Percentiles rank a stretch among this genome's conserved stretches.
Conservation (phyloP, 441 rosid species). For the Gossypium davidsonii region DNA sequence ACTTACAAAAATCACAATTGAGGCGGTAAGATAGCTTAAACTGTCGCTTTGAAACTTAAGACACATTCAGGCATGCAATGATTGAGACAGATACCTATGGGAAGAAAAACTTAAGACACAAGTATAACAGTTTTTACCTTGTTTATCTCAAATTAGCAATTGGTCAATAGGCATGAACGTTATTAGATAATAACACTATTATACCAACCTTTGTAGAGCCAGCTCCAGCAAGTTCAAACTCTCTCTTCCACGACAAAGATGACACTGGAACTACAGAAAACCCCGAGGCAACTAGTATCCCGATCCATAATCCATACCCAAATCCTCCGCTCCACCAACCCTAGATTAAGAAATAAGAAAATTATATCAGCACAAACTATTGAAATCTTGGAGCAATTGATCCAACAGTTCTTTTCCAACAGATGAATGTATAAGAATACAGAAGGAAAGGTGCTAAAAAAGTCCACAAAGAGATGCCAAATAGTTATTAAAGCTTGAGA, state of each 20-base stretch:
- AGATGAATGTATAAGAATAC: not conserved
- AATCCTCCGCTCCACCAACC: constrained; percentile 97
- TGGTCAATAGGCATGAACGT: not conserved
- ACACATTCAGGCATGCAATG: not conserved
- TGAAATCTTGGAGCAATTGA: not conserved
- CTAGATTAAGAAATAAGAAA: constrained; percentile 30
- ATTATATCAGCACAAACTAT: constrained; percentile 12
- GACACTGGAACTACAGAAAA: constrained; percentile 78
- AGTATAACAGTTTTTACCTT: not conserved
- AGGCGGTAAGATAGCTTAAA: not conserved
- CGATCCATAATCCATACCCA: constrained; percentile 84
- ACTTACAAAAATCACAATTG: not conserved
- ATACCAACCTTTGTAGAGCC: constrained; percentile 44
- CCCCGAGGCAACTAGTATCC: constrained; percentile 77
- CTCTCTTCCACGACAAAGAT: constrained; percentile 62
- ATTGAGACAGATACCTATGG: constrained; percentile 1
- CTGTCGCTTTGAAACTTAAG: not conserved
- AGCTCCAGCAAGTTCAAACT: constrained; percentile 48
- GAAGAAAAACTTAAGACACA: not conserved
- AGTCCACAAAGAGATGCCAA: not conserved
- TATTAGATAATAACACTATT: not conserved
- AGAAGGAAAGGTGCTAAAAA: not conserved
- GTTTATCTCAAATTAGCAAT: not conserved
- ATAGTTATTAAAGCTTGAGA: not conserved
- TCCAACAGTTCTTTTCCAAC: not conserved